phyloP scores from a whole-genome alignment of 768 basidiomycete genomes.

The Scleroderma bovista region DNA sequence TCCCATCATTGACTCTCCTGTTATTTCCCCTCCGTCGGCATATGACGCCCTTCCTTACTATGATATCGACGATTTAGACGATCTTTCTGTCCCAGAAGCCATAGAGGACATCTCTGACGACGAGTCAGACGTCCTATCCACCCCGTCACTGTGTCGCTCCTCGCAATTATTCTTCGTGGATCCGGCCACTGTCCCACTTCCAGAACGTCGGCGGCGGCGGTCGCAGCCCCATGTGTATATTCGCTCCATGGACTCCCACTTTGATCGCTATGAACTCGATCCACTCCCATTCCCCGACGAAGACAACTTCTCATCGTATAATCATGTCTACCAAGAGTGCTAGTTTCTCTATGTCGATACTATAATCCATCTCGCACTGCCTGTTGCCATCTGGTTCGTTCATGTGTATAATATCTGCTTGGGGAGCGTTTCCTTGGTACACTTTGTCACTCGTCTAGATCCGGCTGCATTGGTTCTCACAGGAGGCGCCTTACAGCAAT shows the following conservation, averaged over 20 bases:
- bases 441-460: not conserved
- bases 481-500: not conserved
- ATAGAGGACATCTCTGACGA: constrained; percentile 85
- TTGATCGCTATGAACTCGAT: constrained; percentile 64
- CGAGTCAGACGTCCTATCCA: constrained; percentile 67
- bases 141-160: constrained; percentile 57
- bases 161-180: constrained; percentile 50
- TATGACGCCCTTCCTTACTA: constrained; percentile 60
- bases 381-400: constrained; percentile 24
- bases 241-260: constrained; percentile 51
- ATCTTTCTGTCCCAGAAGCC: constrained; percentile 68
- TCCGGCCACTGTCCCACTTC: constrained; percentile 45
- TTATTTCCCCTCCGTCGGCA: constrained; percentile 32
- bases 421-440: not conserved
- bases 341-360: constrained; percentile 37
- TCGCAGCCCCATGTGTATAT: constrained; percentile 56
- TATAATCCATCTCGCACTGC: constrained; percentile 21
- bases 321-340: constrained; percentile 57
- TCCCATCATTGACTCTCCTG: constrained; percentile 37
- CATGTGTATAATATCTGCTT: constrained; percentile 19
- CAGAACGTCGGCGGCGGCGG: constrained; percentile 46
- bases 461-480: not conserved
- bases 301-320: constrained; percentile 42
- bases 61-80: constrained; percentile 58
- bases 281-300: constrained; percentile 64